Percentiles rank a stretch among this genome's conserved stretches.
Evolutionary conservation across 768 basidiomycete species (phyloP).

Genomic region (Hemileccinum rubropunctum): DNA sequence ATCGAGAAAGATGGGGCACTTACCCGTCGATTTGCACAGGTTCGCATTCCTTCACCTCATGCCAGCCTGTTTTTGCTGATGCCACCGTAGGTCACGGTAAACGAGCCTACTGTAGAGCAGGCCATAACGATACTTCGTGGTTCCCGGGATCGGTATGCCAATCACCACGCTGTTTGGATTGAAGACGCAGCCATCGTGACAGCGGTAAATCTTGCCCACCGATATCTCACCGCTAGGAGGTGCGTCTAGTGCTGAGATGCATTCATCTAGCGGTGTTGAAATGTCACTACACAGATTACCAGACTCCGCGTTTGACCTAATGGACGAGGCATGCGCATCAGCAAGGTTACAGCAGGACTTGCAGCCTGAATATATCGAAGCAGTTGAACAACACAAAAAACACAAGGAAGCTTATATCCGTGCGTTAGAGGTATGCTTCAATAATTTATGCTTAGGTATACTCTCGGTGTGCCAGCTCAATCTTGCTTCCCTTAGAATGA

Average conservation of each 20-base stretch:
- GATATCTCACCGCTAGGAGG: slow-evolving; percentile 8
- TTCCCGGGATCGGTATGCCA: slow-evolving; percentile 3
- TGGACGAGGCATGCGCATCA: slow-evolving; percentile 9
- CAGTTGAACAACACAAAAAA: not conserved
- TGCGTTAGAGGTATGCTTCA: slow-evolving; percentile 1
- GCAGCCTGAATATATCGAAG: slow-evolving; percentile 2
- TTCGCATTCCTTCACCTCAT: not conserved
- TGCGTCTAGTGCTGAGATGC: not conserved
- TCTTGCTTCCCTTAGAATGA: too few relatives aligned
- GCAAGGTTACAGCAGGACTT: slow-evolving; percentile 6
- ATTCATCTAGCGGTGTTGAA: too few relatives aligned
- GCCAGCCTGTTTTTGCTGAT: not conserved
- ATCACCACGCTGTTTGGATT: slow-evolving; percentile 6
- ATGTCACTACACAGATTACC: slow-evolving; percentile 1
- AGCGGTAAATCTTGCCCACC: slow-evolving; percentile 6
- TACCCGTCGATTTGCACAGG: slow-evolving; percentile 8
- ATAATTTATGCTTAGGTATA: too few relatives aligned
- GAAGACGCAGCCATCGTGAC: slow-evolving; percentile 5
- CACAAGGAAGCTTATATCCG: not conserved
- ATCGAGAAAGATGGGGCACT: slow-evolving; percentile 11
- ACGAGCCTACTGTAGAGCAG: slow-evolving; percentile 6
- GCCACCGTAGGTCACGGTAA: slow-evolving; percentile 2
- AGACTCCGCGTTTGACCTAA: slow-evolving; percentile 7
- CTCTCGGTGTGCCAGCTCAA: too few relatives aligned
- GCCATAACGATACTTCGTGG: slow-evolving; percentile 9